Evolutionary conservation across 352 stramenopile genomes (phyloP).

Genomic region (Globisporangium radiosum): DNA sequence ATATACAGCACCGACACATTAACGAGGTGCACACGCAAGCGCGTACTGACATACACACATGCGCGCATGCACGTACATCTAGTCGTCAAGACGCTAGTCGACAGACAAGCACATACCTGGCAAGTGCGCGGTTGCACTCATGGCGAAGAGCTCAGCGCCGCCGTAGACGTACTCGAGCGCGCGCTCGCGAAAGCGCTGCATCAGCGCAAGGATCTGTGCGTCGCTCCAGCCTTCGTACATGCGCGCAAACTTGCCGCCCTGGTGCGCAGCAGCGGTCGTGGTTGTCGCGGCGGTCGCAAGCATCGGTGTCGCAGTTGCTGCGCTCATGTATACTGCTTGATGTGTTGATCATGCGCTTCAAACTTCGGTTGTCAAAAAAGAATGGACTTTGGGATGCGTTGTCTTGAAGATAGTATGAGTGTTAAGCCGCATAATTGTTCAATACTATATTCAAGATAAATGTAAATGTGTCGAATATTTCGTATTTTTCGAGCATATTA

Average conservation of each 20-base stretch:
- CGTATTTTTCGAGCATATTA: no score
- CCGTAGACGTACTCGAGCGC: slow-evolving; percentile 60
- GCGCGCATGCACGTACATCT: background rate
- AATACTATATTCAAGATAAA: no score
- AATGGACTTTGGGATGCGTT: no score
- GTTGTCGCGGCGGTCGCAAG: background rate
- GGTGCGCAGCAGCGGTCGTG: background rate
- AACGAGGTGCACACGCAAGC: background rate
- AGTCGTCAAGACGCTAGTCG: background rate
- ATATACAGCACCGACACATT: background rate
- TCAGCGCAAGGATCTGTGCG: slow-evolving; percentile 36
- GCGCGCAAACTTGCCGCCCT: slow-evolving; percentile 20
- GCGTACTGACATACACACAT: slow-evolving; percentile 2
- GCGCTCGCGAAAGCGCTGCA: slow-evolving; percentile 43
- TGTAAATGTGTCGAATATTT: no score
- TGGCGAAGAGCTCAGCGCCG: slow-evolving; percentile 33
- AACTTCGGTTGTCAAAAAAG: no score
- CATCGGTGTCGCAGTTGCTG: background rate
- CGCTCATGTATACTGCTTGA: background rate
- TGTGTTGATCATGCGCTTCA: no score
- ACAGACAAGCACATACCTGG: slow-evolving; percentile 18
- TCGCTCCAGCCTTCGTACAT: slow-evolving; percentile 41
- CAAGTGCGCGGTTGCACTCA: slow-evolving; percentile 30
- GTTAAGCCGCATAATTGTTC: no score
- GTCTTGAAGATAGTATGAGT: no score